A percentile compares a stretch with the other conserved stretches of the same genome.
phyloP scores from a whole-genome alignment of 768 basidiomycete species.

The Leccinum olivaceopallidum region DNA sequence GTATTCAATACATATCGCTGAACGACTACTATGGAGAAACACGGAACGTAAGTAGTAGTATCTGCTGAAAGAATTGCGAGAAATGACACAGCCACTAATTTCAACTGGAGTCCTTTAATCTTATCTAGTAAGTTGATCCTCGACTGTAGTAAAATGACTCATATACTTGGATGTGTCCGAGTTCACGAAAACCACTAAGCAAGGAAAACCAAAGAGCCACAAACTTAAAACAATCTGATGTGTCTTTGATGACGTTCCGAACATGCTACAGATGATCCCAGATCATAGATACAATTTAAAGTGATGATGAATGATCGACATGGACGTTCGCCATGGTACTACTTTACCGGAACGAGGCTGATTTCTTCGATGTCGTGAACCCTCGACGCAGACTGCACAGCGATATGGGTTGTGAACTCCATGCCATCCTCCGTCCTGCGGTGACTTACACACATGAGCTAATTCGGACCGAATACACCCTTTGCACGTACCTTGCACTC shows the following conservation, averaged over 20 bases:
- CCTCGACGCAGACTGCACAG: neutral
- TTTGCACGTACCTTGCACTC: slow-evolving; percentile 3
- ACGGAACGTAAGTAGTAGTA: too few relatives aligned
- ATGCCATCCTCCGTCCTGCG: neutral
- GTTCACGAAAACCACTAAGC: neutral
- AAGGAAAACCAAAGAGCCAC: neutral
- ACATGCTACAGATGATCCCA: neutral
- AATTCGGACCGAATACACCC: neutral
- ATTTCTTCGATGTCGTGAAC: neutral
- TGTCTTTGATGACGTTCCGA: neutral
- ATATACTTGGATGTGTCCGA: neutral
- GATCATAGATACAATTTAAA: neutral
- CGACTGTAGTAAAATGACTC: neutral
- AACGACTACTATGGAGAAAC: too few relatives aligned
- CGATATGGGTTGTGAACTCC: slow-evolving; percentile 15
- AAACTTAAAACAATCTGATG: neutral
- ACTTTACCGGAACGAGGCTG: neutral
- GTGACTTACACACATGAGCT: slow-evolving; percentile 11
- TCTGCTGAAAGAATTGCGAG: too few relatives aligned
- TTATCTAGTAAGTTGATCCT: neutral
- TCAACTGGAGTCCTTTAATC: neutral
- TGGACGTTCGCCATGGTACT: neutral
- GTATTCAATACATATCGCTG: too few relatives aligned
- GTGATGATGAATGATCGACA: neutral
- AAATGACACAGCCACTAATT: too few relatives aligned